Evolutionary conservation across 306 rosid species (phyloP).

Genomic region (Quillaja saponaria): DNA sequence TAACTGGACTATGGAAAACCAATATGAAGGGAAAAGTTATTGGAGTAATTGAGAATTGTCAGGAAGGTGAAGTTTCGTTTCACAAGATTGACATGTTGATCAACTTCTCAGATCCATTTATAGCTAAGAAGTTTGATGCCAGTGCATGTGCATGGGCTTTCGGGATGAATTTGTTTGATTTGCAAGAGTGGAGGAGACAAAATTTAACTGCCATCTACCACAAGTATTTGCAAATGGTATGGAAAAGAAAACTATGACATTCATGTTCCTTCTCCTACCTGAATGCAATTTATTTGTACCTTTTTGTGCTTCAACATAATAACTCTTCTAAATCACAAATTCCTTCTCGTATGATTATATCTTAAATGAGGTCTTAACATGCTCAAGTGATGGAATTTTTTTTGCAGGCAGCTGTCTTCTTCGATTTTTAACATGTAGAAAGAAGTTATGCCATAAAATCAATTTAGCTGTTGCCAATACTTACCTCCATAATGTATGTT

Average conservation of each 20-base stretch:
- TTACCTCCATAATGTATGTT: too few species aligned
- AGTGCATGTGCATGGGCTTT: slow-evolving; percentile 96
- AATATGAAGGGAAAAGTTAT: slow-evolving; percentile 75
- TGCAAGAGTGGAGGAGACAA: slow-evolving; percentile 74
- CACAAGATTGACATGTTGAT: slow-evolving; percentile 63
- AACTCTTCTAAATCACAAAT: too few species aligned
- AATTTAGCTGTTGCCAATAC: too few species aligned
- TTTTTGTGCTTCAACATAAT: too few species aligned
- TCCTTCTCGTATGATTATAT: too few species aligned
- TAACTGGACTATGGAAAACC: slow-evolving; percentile 65
- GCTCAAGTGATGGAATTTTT: too few species aligned
- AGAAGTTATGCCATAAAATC: too few species aligned
- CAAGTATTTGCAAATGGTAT: slow-evolving; percentile 74
- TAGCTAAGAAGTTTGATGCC: slow-evolving; percentile 64
- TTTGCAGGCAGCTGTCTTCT: too few species aligned
- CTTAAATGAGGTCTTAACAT: too few species aligned
- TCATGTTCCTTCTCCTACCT: too few species aligned
- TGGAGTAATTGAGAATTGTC: slow-evolving; percentile 81
- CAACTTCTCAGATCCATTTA: slow-evolving; percentile 83
- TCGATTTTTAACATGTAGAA: too few species aligned
- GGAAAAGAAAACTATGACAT: slow-evolving; percentile 7
- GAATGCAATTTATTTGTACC: too few species aligned
- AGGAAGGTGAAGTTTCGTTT: slow-evolving; percentile 52
- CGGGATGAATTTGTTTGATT: slow-evolving; percentile 90
- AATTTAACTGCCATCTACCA: slow-evolving; percentile 67